Conservation (phyloP, 2,329 filamentous ascomycete species). For the Arthrobotrys sinensis region DNA sequence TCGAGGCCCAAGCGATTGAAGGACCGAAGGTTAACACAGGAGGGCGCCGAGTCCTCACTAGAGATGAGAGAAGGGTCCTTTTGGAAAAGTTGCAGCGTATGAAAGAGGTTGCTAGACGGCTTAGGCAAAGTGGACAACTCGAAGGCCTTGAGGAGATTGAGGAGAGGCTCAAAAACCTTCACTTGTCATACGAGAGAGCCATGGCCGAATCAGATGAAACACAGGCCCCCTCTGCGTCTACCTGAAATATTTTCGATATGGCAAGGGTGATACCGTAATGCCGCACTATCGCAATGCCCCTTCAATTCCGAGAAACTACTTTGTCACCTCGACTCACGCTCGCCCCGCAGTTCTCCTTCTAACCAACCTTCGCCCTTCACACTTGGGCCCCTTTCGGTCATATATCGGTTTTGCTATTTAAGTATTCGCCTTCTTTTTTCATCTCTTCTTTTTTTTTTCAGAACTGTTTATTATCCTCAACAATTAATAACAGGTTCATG, state of each 20-base stretch:
- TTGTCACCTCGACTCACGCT: not conserved
- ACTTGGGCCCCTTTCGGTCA: not conserved
- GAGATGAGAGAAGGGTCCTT: not conserved
- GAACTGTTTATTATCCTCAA: constrained; percentile 8
- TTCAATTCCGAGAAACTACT: not conserved
- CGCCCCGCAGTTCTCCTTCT: not conserved
- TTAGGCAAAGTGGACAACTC: not conserved
- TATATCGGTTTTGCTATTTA: not conserved
- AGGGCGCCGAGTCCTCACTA: not conserved
- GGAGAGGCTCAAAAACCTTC: not conserved
- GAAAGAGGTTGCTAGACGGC: not conserved
- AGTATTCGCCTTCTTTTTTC: constrained; percentile 4
- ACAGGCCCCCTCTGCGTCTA: not conserved
- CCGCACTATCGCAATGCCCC: not conserved
- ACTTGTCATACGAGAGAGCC: not conserved
- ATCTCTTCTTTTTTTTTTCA: not conserved
- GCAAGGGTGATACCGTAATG: constrained; percentile 15
- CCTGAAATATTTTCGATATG: not conserved
- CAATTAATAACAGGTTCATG: constrained; percentile 21
- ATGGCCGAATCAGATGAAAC: not conserved
- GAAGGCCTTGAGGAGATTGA: not conserved
- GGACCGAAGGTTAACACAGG: not conserved
- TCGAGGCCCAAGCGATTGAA: constrained; percentile 5
- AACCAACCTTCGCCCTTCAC: not conserved
- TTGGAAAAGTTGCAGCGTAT: constrained; percentile 1